Evolutionary conservation across 2,329 filamentous ascomycete species (phyloP).

Genomic region (Botryotinia convoluta): DNA sequence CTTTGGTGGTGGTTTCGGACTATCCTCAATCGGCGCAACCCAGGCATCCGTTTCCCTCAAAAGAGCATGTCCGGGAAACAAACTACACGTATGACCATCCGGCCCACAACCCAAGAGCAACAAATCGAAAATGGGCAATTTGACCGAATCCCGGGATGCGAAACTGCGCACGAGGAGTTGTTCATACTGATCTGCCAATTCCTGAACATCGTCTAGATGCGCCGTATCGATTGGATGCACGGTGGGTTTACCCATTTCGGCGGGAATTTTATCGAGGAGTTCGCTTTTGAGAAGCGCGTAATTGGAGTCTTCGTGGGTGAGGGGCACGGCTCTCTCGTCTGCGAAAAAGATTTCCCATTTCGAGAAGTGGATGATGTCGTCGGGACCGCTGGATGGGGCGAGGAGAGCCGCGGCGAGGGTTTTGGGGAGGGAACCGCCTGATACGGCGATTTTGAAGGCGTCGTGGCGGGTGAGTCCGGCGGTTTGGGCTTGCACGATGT

Average conservation of each 20-base stretch:
- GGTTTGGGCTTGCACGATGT: slow-evolving; percentile 79
- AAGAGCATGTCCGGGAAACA: slow-evolving; percentile 88
- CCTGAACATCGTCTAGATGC: slow-evolving; percentile 72
- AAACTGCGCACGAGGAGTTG: slow-evolving; percentile 81
- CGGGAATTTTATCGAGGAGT: slow-evolving; percentile 82
- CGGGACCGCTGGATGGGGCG: slow-evolving; percentile 44
- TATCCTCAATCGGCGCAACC: slow-evolving; percentile 89
- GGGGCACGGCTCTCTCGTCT: slow-evolving; percentile 91
- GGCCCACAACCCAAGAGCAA: slow-evolving; percentile 91
- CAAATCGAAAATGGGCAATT: slow-evolving; percentile 91
- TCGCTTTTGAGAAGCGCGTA: slow-evolving; percentile 85
- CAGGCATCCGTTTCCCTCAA: slow-evolving; percentile 85
- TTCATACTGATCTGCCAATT: slow-evolving; percentile 92
- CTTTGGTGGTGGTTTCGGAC: slow-evolving; percentile 87
- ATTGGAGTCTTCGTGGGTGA: slow-evolving; percentile 92
- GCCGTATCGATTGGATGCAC: slow-evolving; percentile 76
- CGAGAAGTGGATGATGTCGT: slow-evolving; percentile 70
- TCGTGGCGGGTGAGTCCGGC: slow-evolving; percentile 76
- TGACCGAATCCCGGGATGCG: slow-evolving; percentile 88
- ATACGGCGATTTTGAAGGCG: slow-evolving; percentile 87
- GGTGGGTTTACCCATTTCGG: slow-evolving; percentile 58
- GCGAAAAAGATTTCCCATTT: slow-evolving; percentile 99
- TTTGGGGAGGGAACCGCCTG: slow-evolving; percentile 88
- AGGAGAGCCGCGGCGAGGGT: slow-evolving; percentile 84
- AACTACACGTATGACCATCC: slow-evolving; percentile 93